Evolutionary conservation across 176 grass and related monocot species (phyloP), one percentile per base, ranked within the genome.

Genomic region (Oryza brachyantha): DNA sequence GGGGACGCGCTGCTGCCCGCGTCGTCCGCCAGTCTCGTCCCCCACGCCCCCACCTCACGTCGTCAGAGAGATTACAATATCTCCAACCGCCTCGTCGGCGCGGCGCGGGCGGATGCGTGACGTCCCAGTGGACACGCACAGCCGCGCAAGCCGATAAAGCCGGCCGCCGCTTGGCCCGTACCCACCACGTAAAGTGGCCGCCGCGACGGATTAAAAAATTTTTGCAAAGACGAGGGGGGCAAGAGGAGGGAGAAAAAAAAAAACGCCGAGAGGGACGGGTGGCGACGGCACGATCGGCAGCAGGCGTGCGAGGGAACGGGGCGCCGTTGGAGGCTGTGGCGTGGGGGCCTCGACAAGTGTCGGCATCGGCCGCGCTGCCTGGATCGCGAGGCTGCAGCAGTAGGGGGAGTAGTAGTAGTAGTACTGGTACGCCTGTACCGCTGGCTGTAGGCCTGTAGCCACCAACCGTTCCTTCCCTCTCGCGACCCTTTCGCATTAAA

Each of bases 131-230:
- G 59, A 35, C 42, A 3, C 5, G 13, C 39, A 50, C 48, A 8
- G 61, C 59, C 42, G 52, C 73, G 46, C 17, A 28, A 60, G 86
- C 29, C 54, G 55, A 29, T 70, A 88, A 83, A 83, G 42, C 34
- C 75, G 58, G 22, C 64, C 72, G 40, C 78, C 78, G 50, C 77
- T 76, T 36, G 8, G 73, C 73, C 73, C 46, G 80, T 84, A 83
- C 69, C n/a, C 52, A 79, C 86, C 81, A 84, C 81, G 86, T 75
- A 84, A 88, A 88, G 81, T 84, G 76, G 62, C 70, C n/a, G 52
- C 52, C 52, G 52, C 52, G n/a, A 57, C n/a, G 11, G n/a, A 57
- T 57, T 0, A 50, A 52, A 52, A 8, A 24, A 21, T n/a, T 8
- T 13, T 17, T 7, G 31, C 45, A 48, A 0, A 46, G 0, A 46